Percentiles rank a stretch among this genome's conserved stretches.
phyloP scores from a whole-genome alignment of 345 rosid species.

The Bruguiera gymnorhiza region DNA sequence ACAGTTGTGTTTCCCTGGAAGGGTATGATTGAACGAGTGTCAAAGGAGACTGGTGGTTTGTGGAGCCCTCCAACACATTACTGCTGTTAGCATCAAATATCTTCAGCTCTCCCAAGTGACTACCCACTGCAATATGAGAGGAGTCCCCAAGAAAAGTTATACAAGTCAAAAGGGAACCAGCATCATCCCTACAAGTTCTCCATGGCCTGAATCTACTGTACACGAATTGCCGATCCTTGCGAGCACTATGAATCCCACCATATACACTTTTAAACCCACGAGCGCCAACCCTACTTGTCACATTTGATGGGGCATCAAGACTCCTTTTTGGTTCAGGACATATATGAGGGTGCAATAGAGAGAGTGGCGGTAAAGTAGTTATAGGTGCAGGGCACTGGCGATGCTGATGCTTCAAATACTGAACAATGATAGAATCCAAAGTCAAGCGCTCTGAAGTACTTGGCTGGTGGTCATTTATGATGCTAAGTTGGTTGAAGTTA shows the following conservation, averaged over 20 bases:
- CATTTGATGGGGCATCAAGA: conserved; percentile 85
- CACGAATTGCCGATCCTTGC: conserved; percentile 90
- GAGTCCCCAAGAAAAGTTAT: conserved; percentile 72
- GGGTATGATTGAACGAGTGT: conserved; percentile 65
- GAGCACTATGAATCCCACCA: conserved; percentile 91
- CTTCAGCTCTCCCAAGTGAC: conserved; percentile 80
- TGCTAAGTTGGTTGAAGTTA: conserved; percentile 47
- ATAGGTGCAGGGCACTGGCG: conserved; percentile 99
- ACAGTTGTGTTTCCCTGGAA: conserved; percentile 57
- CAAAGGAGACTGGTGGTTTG: conserved; percentile 76
- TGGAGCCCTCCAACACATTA: conserved; percentile 63
- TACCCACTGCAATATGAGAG: conserved; percentile 83
- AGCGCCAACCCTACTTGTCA: conserved; percentile 79
- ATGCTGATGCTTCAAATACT: conserved; percentile 94
- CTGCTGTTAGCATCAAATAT: conserved; percentile 67
- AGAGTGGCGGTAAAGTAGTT: conserved; percentile 95
- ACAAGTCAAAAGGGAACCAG: conserved; percentile 72
- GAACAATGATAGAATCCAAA: conserved; percentile 83
- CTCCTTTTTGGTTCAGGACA: conserved; percentile 95
- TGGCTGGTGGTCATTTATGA: conserved; percentile 53
- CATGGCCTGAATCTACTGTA: conserved; percentile 93
- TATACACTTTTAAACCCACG: conserved; percentile 72
- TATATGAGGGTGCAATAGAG: conserved; percentile 87
- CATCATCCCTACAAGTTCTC: conserved; percentile 95
- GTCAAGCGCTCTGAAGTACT: conserved; percentile 70